These are phyloP conservation scores for Papiliotrema terrestris DNA, from an alignment of 1,284 basidiomycete genomes.

Conservation along the genomic window DNA sequence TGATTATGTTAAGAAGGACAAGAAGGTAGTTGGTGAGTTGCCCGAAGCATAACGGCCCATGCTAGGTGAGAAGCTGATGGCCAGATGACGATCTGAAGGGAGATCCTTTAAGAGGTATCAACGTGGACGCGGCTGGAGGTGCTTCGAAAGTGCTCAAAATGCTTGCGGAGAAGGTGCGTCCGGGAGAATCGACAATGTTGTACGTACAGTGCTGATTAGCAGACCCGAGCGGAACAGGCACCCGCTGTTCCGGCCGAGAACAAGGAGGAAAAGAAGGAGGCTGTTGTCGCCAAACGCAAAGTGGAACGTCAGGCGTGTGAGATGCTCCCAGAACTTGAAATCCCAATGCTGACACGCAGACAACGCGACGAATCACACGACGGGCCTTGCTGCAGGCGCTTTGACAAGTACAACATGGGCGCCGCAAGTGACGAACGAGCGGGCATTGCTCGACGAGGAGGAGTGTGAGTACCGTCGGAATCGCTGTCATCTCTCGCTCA, in stretches of 20 bases:
- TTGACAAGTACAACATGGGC: slow-evolving; percentile 89
- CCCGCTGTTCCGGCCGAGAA: slow-evolving; percentile 6
- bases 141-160: slow-evolving; percentile 49
- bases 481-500: background rate
- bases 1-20: slow-evolving; percentile 49
- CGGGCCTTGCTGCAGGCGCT: slow-evolving; percentile 84
- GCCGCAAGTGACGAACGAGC: slow-evolving; percentile 69
- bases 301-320: slow-evolving; percentile 41
- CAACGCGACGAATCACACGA: slow-evolving; percentile 88
- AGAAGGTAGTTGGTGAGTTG: slow-evolving; percentile 41
- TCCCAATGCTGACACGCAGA: slow-evolving; percentile 52
- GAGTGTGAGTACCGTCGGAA: slow-evolving; percentile 50
- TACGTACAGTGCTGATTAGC: background rate
- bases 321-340: slow-evolving; percentile 3
- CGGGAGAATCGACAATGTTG: background rate
- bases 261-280: slow-evolving; percentile 35
- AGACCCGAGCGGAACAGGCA: slow-evolving; percentile 36
- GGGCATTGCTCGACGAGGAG: slow-evolving; percentile 82
- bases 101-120: slow-evolving; percentile 49
- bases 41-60: background rate
- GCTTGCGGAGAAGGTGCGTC: slow-evolving; percentile 47
- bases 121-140: slow-evolving; percentile 49
- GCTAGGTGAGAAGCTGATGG: background rate
- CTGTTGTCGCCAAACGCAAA: slow-evolving; percentile 40
- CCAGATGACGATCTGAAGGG: slow-evolving; percentile 37